Percentiles rank a stretch among this genome's conserved stretches.
Evolutionary conservation across 2,329 filamentous ascomycete species (phyloP).

Genomic region (Balansia obtecta): DNA sequence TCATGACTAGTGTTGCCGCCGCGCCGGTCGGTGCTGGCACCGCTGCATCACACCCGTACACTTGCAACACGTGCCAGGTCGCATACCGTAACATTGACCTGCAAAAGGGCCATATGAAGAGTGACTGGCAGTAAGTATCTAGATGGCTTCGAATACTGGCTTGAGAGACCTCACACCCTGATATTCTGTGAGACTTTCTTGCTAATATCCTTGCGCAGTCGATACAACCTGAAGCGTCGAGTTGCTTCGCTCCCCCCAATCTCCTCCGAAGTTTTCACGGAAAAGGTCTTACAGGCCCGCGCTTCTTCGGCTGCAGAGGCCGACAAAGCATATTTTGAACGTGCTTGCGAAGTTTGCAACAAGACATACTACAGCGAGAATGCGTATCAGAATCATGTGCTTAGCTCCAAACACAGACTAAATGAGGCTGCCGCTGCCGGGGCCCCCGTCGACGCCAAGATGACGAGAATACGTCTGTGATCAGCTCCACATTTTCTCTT

Average conservation of each 20-base stretch:
- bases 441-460: constrained; percentile 26
- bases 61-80: constrained; percentile 96
- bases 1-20: constrained; percentile 33
- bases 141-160: not conserved
- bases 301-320: constrained; percentile 74
- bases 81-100: constrained; percentile 89
- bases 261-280: constrained; percentile 82
- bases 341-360: constrained; percentile 66
- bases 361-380: constrained; percentile 97
- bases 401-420: constrained; percentile 74
- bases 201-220: constrained; percentile 32
- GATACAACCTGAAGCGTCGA: constrained; percentile 92
- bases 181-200: not conserved
- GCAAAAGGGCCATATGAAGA: constrained; percentile 93
- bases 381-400: constrained; percentile 84
- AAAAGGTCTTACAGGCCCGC: constrained; percentile 88
- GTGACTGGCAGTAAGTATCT: constrained; percentile 87
- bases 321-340: constrained; percentile 80
- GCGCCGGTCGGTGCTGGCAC: constrained; percentile 19
- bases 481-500: constrained; percentile 84
- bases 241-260: constrained; percentile 85
- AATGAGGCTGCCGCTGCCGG: constrained; percentile 35
- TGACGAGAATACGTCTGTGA: constrained; percentile 68
- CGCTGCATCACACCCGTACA: constrained; percentile 67
- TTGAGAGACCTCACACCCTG: not conserved